Percentiles rank a stretch among this genome's conserved stretches.
phyloP scores from a whole-genome alignment of 1,284 basidiomycete species.

The Malassezia pachydermatis region DNA sequence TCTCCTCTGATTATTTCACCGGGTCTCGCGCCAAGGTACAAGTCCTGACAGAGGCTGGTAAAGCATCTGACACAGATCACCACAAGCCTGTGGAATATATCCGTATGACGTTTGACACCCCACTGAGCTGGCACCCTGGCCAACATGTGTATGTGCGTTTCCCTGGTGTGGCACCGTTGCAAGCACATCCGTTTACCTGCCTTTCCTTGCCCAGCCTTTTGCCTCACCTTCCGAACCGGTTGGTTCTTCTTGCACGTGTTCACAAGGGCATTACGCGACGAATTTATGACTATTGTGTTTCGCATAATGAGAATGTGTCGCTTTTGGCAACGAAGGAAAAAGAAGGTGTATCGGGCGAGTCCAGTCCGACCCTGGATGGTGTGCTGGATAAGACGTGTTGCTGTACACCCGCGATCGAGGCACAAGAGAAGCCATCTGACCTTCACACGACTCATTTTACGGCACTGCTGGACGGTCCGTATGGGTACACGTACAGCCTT shows the following conservation, averaged over 20 bases:
- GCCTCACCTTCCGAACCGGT: background rate
- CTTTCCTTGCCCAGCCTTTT: constrained; percentile 2
- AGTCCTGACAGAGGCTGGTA: background rate
- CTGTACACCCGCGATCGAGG: background rate
- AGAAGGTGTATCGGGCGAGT: background rate
- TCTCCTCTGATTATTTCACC: constrained; percentile 7
- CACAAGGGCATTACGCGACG: constrained; percentile 3
- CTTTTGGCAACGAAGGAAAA: background rate
- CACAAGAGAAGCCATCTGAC: background rate
- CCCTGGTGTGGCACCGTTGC: background rate
- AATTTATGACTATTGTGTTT: constrained; percentile 5
- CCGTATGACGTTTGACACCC: constrained; percentile 9
- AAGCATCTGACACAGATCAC: background rate
- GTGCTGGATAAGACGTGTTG: too few species aligned
- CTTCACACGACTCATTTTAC: background rate
- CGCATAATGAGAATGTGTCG: background rate
- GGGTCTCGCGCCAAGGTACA: constrained; percentile 1
- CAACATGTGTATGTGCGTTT: constrained; percentile 17
- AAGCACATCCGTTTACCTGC: constrained; percentile 15
- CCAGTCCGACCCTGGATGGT: background rate
- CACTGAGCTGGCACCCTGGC: constrained; percentile 11
- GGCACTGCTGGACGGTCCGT: constrained; percentile 7
- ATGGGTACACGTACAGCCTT: background rate
- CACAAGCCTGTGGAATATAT: background rate
- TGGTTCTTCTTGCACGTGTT: constrained; percentile 8